Evolutionary conservation across 306 rosid genomes (phyloP), one percentile per base, ranked within the genome.

Genomic region (Sicyos baderoa): DNA sequence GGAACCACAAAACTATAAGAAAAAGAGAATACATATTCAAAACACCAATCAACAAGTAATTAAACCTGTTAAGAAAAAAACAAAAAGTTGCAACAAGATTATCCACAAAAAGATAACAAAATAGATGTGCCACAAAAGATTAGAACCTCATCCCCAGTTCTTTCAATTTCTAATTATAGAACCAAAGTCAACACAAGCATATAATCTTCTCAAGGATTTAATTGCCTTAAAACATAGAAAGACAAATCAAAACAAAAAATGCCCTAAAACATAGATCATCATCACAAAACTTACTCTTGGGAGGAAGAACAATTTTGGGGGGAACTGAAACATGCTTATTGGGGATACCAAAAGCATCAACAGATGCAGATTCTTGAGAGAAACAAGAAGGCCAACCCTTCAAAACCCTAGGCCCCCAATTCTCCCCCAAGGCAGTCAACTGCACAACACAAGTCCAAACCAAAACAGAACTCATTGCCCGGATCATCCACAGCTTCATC

Each of bases 351-450:
- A 81, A 65, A 0, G 75, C 68, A 17, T 76, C 81, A 40, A 59
- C 64, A 0, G 80, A 80, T 0, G 86, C 81, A 14, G 87, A 83
- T 63, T 88, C 95, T 68, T 82, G 87, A 44, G 89, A 76, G 60
- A 93, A 93, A 73, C 97, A 93, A 32, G 99, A 88, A 63, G 99
- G 99, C 99, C 99, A 93, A 6, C 99, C 99, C 65, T 90, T 93
- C 87, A 93, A 85, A 76, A 86, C 96, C 83, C 97, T 84, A 4
- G 99, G 99, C 25, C 94, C 94, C 99, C 99, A 93, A 77, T 85
- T 76, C 75, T 93, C 94, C 22, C 99, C 97, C 48, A 93, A 70
- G 7, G 97, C 87, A 55, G 91, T 93, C 67, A 93, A 81, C 83
- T 93, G 99, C 47, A 93, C 96, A 29, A 93, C 23, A 59, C 99